Evolutionary conservation across 2,329 filamentous ascomycete species (phyloP), one percentile per base, ranked within the genome.

Genomic region (Albophoma yamanashiensis): DNA sequence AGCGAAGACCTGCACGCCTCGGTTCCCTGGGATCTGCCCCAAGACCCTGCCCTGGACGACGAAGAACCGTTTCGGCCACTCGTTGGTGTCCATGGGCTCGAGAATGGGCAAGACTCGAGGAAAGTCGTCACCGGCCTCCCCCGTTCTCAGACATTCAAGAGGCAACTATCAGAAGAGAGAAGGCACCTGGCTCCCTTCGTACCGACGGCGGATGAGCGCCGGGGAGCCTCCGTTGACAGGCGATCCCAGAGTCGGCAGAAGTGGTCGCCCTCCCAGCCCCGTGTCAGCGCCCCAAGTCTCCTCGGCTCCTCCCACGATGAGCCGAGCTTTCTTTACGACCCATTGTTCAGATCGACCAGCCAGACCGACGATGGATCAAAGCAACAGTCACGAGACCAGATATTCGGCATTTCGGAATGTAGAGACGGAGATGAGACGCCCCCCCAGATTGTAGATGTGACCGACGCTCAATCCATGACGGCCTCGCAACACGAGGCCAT

Each of bases 111-210:
- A 12, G 50, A 20, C 31, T 38, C 50, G 50, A 74, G 84, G 65
- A 85, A 81, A 68, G 89, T 91, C n/a, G 85, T 92, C 20, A 88
- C 91, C 22, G 88, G 88, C 20, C 76, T 96, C 43, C 90, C 91
- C 45, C 84, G 91, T 56, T 79, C 86, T 5, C 84, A 88, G 67
- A 95, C 91, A 0, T 92, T 95, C 74, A 89, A 87, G 73, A 84
- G 92, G 67, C 91, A 93, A 72, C 83, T 89, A 70, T 93, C 91
- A 36, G 92, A 96, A 74, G 82, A 84, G 63, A 83, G 91, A 66
- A 85, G 89, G 66, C 87, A 86, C 67, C 79, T 96, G 59, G 79
- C 88, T 61, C 86, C 89, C 53, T 79, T 85, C 50, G 78, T 86
- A 56, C 81, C 83, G 7, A 82, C 85, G 39, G 75, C 79, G 34